Evolutionary conservation across 2,329 filamentous ascomycete species (phyloP).

Genomic region (Tympanopsis confertula): DNA sequence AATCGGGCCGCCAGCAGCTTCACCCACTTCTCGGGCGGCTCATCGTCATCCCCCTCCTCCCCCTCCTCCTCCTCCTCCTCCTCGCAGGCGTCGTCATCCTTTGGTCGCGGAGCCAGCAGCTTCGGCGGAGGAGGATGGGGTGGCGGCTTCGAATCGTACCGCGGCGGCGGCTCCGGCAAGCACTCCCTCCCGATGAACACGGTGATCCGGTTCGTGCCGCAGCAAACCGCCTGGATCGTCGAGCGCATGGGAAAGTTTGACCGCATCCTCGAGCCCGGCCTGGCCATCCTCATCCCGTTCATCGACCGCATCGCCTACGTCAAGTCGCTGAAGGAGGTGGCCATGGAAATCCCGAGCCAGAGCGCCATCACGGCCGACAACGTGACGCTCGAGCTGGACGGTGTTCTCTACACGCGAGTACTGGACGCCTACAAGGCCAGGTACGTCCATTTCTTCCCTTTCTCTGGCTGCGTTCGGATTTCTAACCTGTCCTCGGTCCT

Average conservation of each 20-base stretch:
- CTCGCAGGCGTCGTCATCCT: too few species aligned
- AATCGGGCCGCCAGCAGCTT: too few species aligned
- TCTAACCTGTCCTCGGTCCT: too few species aligned
- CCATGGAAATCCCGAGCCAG: conserved; percentile 94
- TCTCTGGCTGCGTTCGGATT: too few species aligned
- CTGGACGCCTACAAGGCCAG: conserved; percentile 98
- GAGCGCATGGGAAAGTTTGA: conserved; percentile 99
- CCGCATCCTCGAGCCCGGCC: conserved; percentile 80
- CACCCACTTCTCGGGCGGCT: too few species aligned
- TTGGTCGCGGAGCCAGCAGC: too few species aligned
- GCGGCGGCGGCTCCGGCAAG: conserved; percentile 44
- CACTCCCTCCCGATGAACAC: conserved; percentile 76
- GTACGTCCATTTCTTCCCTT: conserved; percentile 33
- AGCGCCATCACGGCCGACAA: conserved; percentile 98
- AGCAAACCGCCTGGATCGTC: conserved; percentile 98
- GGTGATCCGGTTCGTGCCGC: conserved; percentile 90
- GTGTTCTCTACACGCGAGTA: conserved; percentile 87
- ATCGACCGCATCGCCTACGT: conserved; percentile 96
- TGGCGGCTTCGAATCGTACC: conserved; percentile 29
- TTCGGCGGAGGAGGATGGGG: conserved; percentile 17
- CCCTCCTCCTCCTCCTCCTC: too few species aligned
- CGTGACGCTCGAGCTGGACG: conserved; percentile 90
- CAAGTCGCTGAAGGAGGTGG: conserved; percentile 90
- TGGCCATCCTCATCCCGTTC: conserved; percentile 80
- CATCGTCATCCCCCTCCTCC: too few species aligned